Evolutionary conservation across 805 yeast genomes (phyloP).

Genomic region (Myxozyma vanderwaltii): DNA sequence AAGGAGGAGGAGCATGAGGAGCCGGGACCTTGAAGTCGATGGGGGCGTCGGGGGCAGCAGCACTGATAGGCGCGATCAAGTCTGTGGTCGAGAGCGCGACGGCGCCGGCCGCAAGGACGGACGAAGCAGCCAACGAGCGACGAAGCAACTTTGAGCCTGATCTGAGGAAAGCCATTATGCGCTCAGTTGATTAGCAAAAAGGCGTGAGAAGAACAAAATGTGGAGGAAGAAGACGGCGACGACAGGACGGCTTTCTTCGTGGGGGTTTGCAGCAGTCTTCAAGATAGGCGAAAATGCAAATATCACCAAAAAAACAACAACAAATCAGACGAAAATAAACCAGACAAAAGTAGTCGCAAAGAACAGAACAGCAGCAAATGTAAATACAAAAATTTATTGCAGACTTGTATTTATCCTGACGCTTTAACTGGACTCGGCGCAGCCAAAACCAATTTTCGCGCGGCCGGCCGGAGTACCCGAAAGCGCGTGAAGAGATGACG

Average conservation of each 20-base stretch:
- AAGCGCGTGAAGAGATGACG: neutral
- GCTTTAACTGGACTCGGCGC: neutral
- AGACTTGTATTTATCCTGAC: neutral
- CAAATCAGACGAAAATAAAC: neutral
- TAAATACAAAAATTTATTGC: too few relatives aligned
- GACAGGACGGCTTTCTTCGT: too few relatives aligned
- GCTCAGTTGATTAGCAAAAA: too few relatives aligned
- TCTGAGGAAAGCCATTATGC: constrained; percentile 7
- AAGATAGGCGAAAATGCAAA: too few relatives aligned
- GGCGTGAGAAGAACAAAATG: neutral
- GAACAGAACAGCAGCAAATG: too few relatives aligned
- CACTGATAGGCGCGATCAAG: constrained; percentile 4
- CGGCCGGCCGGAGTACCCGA: constrained; percentile 20
- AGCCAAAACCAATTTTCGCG: neutral
- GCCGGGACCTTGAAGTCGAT: constrained; percentile 11
- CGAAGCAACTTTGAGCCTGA: neutral
- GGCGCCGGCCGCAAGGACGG: constrained; percentile 13
- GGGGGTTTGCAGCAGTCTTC: too few relatives aligned
- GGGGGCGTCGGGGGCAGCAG: neutral
- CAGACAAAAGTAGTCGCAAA: too few relatives aligned
- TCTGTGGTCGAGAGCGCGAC: constrained; percentile 5
- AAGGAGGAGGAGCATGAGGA: constrained; percentile 26
- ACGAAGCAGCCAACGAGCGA: constrained; percentile 4
- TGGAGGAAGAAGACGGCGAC: too few relatives aligned
- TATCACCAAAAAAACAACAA: too few relatives aligned